phyloP scores from a whole-genome alignment of 2,329 filamentous ascomycete species.

The Blastomyces parvus region DNA sequence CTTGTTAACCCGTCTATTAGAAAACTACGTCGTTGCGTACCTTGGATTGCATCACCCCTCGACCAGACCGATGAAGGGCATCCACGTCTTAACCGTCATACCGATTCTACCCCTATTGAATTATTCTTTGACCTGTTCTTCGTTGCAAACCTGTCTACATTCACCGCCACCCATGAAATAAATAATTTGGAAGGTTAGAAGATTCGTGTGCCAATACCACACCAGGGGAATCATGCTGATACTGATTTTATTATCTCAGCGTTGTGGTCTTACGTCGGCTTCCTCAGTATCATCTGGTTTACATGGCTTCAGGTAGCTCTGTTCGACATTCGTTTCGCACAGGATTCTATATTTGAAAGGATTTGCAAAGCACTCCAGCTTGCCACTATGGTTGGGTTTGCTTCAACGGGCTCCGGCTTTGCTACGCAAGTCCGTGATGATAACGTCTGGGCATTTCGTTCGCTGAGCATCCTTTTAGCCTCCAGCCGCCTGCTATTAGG shows the following conservation, averaged over 20 bases:
- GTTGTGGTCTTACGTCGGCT: conserved; percentile 42
- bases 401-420: conserved; percentile 47
- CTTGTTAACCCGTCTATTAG: conserved; percentile 5
- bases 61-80: conserved; percentile 19
- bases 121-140: conserved; percentile 54
- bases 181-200: conserved; percentile 31
- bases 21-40: conserved; percentile 18
- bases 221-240: neutral
- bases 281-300: conserved; percentile 55
- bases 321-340: conserved; percentile 57
- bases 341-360: conserved; percentile 56
- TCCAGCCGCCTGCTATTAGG: conserved; percentile 45
- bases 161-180: conserved; percentile 48
- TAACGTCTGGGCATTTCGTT: conserved; percentile 38
- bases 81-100: conserved; percentile 33
- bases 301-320: conserved; percentile 56
- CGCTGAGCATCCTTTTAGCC: conserved; percentile 38
- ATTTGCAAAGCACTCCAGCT: conserved; percentile 51
- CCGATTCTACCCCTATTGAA: conserved; percentile 48
- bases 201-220: neutral
- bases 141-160: conserved; percentile 56
- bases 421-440: conserved; percentile 32
- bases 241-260: conserved; percentile 19
- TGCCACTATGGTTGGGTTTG: conserved; percentile 56
- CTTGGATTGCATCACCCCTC: conserved; percentile 31